Percentiles rank a stretch among this genome's conserved stretches.
These are phyloP conservation scores for Globisporangium spinosum DNA, from an alignment of 352 stramenopile genomes.

Conservation along the genomic window DNA sequence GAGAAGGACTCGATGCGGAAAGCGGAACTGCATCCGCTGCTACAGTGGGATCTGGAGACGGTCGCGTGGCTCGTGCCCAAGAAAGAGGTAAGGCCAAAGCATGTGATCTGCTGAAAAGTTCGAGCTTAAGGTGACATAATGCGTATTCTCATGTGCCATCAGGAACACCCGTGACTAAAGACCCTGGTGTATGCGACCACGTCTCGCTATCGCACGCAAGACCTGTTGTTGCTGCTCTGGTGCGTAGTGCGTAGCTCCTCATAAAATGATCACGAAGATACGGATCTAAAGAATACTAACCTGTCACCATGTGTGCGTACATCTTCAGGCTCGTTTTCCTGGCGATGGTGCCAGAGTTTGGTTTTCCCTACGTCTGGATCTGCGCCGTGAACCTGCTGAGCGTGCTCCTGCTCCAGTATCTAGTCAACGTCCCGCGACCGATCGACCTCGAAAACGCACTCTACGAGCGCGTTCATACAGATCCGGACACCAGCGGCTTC, in stretches of 20 bases:
- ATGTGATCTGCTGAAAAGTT: background rate
- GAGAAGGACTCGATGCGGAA: background rate
- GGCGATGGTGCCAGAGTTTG: slow-evolving; percentile 45
- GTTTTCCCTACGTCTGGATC: slow-evolving; percentile 69
- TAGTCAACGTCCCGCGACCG: slow-evolving; percentile 36
- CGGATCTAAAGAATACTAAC: background rate
- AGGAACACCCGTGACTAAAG: slow-evolving; percentile 33
- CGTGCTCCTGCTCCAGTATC: slow-evolving; percentile 46
- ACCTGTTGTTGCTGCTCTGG: slow-evolving; percentile 67
- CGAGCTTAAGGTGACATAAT: background rate
- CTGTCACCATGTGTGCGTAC: background rate
- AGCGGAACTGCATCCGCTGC: slow-evolving; percentile 33
- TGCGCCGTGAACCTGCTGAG: slow-evolving; percentile 50
- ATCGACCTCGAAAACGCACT: slow-evolving; percentile 49
- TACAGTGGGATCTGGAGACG: slow-evolving; percentile 52
- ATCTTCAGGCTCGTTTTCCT: slow-evolving; percentile 57
- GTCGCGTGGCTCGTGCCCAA: slow-evolving; percentile 34
- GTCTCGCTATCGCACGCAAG: slow-evolving; percentile 50
- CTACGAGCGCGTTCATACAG: slow-evolving; percentile 16
- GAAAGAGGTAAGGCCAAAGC: slow-evolving; percentile 31
- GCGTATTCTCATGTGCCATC: background rate
- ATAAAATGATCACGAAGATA: too few relatives aligned
- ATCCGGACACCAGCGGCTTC: slow-evolving; percentile 20
- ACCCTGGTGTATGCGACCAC: slow-evolving; percentile 44
- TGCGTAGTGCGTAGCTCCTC: slow-evolving; percentile 9